Base-by-base conservation (phyloP, 805 yeast species). In the Zygosaccharomyces rouxii region DNA sequence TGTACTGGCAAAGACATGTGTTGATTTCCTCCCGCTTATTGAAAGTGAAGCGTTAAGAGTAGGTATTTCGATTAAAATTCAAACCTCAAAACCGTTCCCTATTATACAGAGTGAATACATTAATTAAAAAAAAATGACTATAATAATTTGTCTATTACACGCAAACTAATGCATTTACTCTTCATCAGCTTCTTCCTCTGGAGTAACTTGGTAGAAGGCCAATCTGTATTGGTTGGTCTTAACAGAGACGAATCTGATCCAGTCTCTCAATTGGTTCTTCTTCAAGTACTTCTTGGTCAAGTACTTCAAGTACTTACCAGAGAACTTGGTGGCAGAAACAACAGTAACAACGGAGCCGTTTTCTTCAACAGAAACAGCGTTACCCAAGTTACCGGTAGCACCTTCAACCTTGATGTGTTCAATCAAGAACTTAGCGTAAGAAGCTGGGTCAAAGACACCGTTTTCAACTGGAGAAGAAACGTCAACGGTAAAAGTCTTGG, bases 281-380 rank as follows among this genome's bases (percentile, higher is more conserved):
- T 92, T 95, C 79, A 94, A 88, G 94, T 88, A 94, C 83, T 95
- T 92, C 89, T 94, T 95, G 71, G 98, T 88, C 74, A 94, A 81
- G 95, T 94, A 94, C 83, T 95, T 94, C 76, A 92, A 85, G 95
- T 94, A 94, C 81, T 95, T 92, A 80, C 99, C 99, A 65, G 97
- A 90, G 94, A 94, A 92, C 80, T 89, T 85, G 77, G 95, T 77
- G 77, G 85, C 83, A 63, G 97, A 79, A 62, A 79, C 82, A 72
- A 89, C 87, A 71, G 94, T 89, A 72, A 87, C 84, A 72, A 87
- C 82, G 79, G 85, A 84, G 81, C 83, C 78, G 71, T 90, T 95
- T 71, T 89, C 94, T 69, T 89, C 77, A 62, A 92, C 89, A 59
- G 90, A 79, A 81, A 94, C 83, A 72, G 84, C 86, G 73, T 87